phyloP scores from a whole-genome alignment of 140 eudicot species.

The Anethum foeniculum region DNA sequence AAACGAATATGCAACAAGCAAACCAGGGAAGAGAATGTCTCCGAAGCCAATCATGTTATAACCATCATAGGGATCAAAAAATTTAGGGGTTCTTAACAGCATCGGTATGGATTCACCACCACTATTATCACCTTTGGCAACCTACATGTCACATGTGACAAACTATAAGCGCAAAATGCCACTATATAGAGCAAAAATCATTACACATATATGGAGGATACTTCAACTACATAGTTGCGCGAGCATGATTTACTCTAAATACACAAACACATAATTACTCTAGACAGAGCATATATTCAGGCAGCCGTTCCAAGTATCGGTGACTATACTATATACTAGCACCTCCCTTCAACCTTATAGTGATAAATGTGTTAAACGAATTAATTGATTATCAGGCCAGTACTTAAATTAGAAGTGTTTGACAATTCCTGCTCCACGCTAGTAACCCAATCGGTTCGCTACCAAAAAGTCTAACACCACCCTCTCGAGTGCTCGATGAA shows the following conservation, averaged over 20 bases:
- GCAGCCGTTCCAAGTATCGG: neutral
- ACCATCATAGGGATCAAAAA: constrained; percentile 81
- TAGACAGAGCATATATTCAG: neutral
- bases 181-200: neutral
- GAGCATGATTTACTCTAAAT: too few species aligned
- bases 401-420: too few species aligned
- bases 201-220: too few species aligned
- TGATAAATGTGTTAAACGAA: too few species aligned
- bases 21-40: constrained; percentile 90
- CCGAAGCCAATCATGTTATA: constrained; percentile 85
- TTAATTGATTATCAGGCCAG: neutral
- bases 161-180: neutral
- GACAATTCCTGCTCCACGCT: too few species aligned
- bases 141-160: constrained; percentile 37
- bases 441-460: too few species aligned
- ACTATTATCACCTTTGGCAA: constrained; percentile 69
- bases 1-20: constrained; percentile 60
- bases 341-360: neutral
- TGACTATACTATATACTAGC: neutral
- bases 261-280: too few species aligned
- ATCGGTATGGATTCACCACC: constrained; percentile 95
- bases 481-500: neutral
- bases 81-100: constrained; percentile 72
- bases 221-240: too few species aligned
- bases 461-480: neutral